Base-by-base conservation (phyloP, 169 alveolate genomes). In the Plasmodium vinckei region DNA sequence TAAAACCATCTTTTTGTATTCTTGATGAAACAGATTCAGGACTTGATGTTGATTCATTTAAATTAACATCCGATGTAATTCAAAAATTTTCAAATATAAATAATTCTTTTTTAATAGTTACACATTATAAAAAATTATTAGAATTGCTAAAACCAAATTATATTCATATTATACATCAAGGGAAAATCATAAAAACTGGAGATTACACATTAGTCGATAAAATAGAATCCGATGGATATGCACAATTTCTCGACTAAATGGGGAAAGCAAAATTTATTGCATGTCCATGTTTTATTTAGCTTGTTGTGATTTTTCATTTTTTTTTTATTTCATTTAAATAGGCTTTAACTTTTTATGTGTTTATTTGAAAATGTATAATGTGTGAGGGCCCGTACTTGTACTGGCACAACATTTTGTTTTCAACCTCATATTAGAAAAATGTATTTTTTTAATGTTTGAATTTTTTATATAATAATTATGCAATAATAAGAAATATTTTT, bases 11-110 rank as follows among this genome's bases (percentile, higher is more conserved):
- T 17, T 89, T 92, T 57, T 86, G 87, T 73, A 64, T 92, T 70
- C 57, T 92, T 51, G 95, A 92, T 60, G 95, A 92, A 73, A 75
- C 94, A 1, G 95, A 92, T 72, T 92, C 95, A 12, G 95, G 95
- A 19, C 75, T 92, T 21, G 95, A 92, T 44, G 95, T 92, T 10
- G 95, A 92, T 87, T 87, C 95, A 65, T 88, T 92, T 54, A 86
- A 73, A 53, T 63, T 72, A 33, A 87, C 94, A 5, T 92, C 92
- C 23, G 56, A 46, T 44, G 93, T 93, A 4, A 68, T 92, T 56
- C 64, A 89, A 23, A 65, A 51, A 7, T 92, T 87, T 88, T 87
- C 92, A 51, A 84, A 64, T 68, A 23, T 44, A 10, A 89, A 89
- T 61, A 91, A 91, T 77, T 82, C 94, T 1, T 89, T 92, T 65